Percentiles rank a stretch among this genome's conserved stretches.
phyloP scores from a whole-genome alignment of 208 protist species.

The Trypanosoma platydactyli region DNA sequence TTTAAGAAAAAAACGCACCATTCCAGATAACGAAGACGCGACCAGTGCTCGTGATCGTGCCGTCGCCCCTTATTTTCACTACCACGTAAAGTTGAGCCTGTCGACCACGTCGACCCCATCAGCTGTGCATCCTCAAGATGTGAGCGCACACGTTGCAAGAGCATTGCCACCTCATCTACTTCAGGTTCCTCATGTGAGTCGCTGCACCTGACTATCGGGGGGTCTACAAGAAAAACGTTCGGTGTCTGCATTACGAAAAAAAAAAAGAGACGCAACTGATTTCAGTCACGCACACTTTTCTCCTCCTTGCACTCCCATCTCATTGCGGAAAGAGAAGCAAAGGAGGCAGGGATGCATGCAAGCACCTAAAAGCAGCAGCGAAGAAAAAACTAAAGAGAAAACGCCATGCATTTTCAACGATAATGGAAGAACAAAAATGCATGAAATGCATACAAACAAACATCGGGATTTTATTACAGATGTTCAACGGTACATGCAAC shows the following conservation, averaged over 20 bases:
- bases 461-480: no score
- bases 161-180: background rate
- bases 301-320: no score
- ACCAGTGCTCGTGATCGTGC: background rate
- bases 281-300: background rate
- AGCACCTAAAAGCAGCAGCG: no score
- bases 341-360: no score
- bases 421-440: no score
- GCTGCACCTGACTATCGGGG: background rate
- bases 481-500: no score
- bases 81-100: background rate
- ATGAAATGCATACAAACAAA: no score
- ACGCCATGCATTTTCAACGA: no score
- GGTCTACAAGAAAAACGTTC: background rate
- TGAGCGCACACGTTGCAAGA: constrained; percentile 3
- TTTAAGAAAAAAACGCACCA: constrained; percentile 3
- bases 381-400: no score
- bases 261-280: background rate
- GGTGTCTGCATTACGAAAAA: background rate
- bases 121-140: background rate
- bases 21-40: constrained; percentile 14
- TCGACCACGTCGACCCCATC: no score
- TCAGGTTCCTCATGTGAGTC: background rate
- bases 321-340: background rate
- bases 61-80: background rate